phyloP scores from a whole-genome alignment of 192 early-diverging fungal genomes.

The Dissophora ornata region DNA sequence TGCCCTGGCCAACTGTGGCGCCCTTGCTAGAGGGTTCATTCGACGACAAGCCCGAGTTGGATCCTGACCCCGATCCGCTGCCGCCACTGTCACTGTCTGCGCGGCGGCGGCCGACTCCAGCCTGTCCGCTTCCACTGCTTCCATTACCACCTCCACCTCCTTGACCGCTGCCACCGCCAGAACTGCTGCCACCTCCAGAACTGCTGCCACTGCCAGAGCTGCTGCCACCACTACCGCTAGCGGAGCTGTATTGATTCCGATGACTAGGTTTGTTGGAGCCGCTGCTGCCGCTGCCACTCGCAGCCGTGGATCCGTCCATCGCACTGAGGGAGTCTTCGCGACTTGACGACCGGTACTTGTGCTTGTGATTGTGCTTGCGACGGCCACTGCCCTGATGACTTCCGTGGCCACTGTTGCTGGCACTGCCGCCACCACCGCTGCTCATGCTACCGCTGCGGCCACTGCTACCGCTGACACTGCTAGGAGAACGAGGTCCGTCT shows the following conservation, averaged over 20 bases:
- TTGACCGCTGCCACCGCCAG: neutral
- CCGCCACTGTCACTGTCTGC: constrained; percentile 17
- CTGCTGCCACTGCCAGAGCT: neutral
- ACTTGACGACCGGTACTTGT: constrained; percentile 15
- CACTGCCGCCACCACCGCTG: constrained; percentile 14
- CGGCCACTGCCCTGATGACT: constrained; percentile 5
- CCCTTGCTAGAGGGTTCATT: constrained; percentile 1
- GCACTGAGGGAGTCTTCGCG: neutral
- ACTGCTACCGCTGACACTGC: constrained; percentile 20
- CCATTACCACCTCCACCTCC: neutral
- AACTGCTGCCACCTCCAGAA: too few relatives aligned
- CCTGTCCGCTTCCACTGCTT: too few relatives aligned
- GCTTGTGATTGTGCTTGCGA: constrained; percentile 27
- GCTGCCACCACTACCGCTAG: constrained; percentile 4
- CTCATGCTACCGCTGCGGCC: constrained; percentile 19
- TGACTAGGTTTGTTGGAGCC: neutral
- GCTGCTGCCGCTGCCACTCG: neutral
- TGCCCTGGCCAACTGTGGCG: neutral
- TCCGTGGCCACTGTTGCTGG: constrained; percentile 11
- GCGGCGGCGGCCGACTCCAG: too few relatives aligned
- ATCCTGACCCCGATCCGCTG: constrained; percentile 15
- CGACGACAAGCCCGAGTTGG: neutral
- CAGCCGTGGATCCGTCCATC: neutral
- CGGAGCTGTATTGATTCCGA: neutral
- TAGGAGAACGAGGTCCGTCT: neutral